Base-by-base conservation (phyloP, 768 basidiomycete species). In the Inosperma sp. region DNA sequence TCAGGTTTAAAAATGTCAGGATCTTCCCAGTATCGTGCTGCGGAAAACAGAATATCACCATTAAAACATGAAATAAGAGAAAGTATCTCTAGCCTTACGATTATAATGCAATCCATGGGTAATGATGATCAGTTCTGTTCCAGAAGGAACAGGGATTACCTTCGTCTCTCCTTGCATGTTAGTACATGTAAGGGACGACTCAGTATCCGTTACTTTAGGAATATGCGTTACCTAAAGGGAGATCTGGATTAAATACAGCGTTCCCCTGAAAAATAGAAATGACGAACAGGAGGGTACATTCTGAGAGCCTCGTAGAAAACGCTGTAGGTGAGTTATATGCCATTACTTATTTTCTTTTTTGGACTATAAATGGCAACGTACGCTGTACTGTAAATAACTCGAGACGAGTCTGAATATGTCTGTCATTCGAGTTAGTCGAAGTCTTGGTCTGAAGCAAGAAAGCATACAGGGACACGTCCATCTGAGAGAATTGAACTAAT, bases 21-120 rank as follows among this genome's bases (percentile, higher is more conserved):
- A 36, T 81, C 71, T 43, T 75, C 62, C 80, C 81, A 82, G 58
- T 80, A 80, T 29, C 72, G 71, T 22, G 80, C 80, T 81, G 43
- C 22, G 34, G 25, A 52, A 29, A 13, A 14, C 23, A 37, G 46
- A 9, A 16, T 26, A 31, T 10, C 23, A 42, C 7, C 30, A 34
- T 46, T 45, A n/a, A 45, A 13, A 34, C 16, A 23, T 12, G 5
- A n/a, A 31, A n/a, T 31, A 8, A 31, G 26, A 10, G 22, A 25
- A 47, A 14, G 17, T 25, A 31, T 31, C 30, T 17, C 48, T 22
- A 21, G 14, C 22, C 74, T 29, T 62, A 79, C 78, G 76, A 57
- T 80, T 80, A 51, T 79, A 72, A 54, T 80, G 79, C 23, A 79
- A 49, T 8, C 67, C 78, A 17, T 68, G 57, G 2, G 68, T 62